Evolutionary conservation across 1,284 basidiomycete species (phyloP).

Genomic region (Peniophora sp.): DNA sequence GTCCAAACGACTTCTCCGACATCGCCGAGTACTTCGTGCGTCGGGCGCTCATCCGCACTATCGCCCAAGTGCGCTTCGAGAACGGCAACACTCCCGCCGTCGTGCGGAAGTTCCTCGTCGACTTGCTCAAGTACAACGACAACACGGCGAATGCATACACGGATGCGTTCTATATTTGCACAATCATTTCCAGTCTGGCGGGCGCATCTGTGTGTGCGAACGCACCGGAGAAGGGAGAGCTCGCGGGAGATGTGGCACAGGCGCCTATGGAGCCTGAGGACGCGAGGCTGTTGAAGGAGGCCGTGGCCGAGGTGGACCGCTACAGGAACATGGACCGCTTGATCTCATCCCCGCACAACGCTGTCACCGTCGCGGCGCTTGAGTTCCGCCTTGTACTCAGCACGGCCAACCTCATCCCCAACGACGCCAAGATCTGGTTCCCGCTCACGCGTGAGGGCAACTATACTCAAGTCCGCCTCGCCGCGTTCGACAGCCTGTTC

Average conservation of each 20-base stretch:
- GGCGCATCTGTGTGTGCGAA: conserved; percentile 67
- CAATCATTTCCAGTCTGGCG: conserved; percentile 78
- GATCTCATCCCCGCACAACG: conserved; percentile 92
- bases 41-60: conserved; percentile 72
- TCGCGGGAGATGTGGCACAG: conserved; percentile 59
- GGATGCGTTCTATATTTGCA: conserved; percentile 88
- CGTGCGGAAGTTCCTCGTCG: conserved; percentile 87
- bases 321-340: conserved; percentile 93
- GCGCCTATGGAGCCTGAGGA: conserved; percentile 61
- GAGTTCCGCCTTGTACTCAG: conserved; percentile 85
- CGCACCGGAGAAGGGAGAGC: conserved; percentile 71
- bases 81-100: conserved; percentile 82
- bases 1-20: conserved; percentile 91
- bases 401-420: conserved; percentile 74
- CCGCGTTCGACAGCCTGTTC: conserved; percentile 92
- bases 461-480: conserved; percentile 83
- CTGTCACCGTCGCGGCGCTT: conserved; percentile 84
- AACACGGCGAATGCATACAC: conserved; percentile 91
- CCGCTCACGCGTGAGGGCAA: conserved; percentile 91
- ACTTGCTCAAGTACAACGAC: conserved; percentile 89
- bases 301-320: conserved; percentile 77
- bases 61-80: conserved; percentile 80
- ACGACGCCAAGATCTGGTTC: conserved; percentile 79
- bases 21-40: conserved; percentile 91
- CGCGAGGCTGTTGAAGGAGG: conserved; percentile 59